Evolutionary conservation across 2,329 filamentous ascomycete genomes (phyloP).

Genomic region (Xylariaceae sp.): DNA sequence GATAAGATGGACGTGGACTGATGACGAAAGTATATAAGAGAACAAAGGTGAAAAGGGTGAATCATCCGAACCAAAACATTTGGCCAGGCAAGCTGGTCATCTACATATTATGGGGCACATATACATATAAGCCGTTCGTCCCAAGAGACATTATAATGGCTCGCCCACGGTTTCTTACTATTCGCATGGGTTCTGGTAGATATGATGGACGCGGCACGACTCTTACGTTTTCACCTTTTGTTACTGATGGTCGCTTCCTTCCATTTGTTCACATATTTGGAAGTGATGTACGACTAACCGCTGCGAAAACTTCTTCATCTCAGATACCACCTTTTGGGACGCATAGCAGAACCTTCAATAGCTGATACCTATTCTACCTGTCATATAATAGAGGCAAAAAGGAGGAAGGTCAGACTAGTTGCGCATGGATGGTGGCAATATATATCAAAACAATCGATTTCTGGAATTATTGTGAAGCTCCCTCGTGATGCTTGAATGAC

Average conservation of each 20-base stretch:
- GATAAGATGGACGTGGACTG: slow-evolving; percentile 47
- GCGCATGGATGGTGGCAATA: neutral
- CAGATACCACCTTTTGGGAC: slow-evolving; percentile 1
- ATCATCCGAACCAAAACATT: neutral
- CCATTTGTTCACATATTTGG: neutral
- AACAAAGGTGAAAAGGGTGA: neutral
- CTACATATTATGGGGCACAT: neutral
- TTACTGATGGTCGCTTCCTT: neutral
- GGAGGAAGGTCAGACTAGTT: neutral
- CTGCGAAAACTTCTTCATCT: neutral
- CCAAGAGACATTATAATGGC: neutral
- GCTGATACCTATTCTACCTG: neutral
- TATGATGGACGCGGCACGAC: slow-evolving; percentile 21
- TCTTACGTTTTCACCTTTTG: slow-evolving; percentile 1
- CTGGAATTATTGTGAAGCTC: no score
- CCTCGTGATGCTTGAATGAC: no score
- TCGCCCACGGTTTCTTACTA: neutral
- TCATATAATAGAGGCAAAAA: slow-evolving; percentile 6
- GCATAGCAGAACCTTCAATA: neutral
- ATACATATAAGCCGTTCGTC: slow-evolving; percentile 8
- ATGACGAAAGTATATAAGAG: slow-evolving; percentile 27
- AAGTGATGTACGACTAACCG: neutral
- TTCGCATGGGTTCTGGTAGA: slow-evolving; percentile 12
- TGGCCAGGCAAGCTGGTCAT: neutral
- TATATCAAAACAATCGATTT: no score